phyloP scores from a whole-genome alignment of 352 stramenopile genomes.

The Globisporangium heterothallicum region DNA sequence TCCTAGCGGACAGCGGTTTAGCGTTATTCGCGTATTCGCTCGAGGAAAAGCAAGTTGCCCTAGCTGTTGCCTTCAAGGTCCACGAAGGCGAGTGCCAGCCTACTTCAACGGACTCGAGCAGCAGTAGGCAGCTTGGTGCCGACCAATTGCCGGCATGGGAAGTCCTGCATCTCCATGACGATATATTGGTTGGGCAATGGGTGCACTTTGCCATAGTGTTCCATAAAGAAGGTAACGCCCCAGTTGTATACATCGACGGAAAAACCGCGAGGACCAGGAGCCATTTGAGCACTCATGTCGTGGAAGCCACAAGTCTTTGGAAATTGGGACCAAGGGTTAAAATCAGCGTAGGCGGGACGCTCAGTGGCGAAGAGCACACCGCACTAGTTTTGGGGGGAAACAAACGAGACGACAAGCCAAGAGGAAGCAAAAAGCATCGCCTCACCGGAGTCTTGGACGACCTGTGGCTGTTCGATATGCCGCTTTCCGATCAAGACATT shows the following conservation, averaged over 20 bases:
- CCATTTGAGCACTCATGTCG: background rate
- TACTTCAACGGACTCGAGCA: background rate
- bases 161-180: background rate
- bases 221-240: background rate
- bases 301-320: background rate
- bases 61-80: background rate
- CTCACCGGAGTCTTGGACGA: slow-evolving; percentile 25
- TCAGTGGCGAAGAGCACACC: slow-evolving; percentile 2
- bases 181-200: slow-evolving; percentile 1
- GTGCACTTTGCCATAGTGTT: slow-evolving; percentile 2
- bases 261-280: background rate
- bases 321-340: background rate
- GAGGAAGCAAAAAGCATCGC: background rate
- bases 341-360: background rate
- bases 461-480: slow-evolving; percentile 14
- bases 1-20: background rate
- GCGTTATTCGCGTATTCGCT: slow-evolving; percentile 4
- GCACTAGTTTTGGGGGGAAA: background rate
- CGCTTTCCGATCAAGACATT: slow-evolving; percentile 14
- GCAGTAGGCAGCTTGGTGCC: background rate
- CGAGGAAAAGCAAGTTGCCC: background rate
- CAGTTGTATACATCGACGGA: slow-evolving; percentile 1
- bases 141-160: background rate
- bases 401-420: background rate
- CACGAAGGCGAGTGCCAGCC: background rate